A percentile compares a stretch with the other conserved stretches of the same genome.
phyloP scores from a whole-genome alignment of 257 asterid species.

The Solanum bulbocastanum region DNA sequence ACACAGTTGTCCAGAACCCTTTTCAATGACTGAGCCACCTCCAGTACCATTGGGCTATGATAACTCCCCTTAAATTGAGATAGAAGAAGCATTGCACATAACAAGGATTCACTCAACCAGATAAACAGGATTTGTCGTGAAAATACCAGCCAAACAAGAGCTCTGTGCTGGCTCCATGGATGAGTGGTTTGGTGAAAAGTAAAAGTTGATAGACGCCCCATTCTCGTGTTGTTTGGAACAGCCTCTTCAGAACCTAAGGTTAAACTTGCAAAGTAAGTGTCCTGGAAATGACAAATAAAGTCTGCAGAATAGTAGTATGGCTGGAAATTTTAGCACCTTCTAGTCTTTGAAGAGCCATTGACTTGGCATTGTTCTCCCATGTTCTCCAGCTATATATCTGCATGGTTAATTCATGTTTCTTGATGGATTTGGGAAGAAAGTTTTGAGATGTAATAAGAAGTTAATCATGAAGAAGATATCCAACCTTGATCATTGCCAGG shows the following conservation, averaged over 20 bases:
- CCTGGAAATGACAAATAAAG: neutral
- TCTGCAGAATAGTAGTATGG: conserved; percentile 5
- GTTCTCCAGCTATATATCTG: conserved; percentile 91
- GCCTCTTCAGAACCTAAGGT: conserved; percentile 33
- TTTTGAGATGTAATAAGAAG: neutral
- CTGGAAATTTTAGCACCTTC: conserved; percentile 28
- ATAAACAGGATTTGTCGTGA: neutral
- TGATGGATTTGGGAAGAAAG: neutral
- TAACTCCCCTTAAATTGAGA: neutral
- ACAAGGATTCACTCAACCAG: neutral
- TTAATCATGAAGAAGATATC: conserved; percentile 1
- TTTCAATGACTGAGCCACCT: neutral
- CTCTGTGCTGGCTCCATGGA: conserved; percentile 80
- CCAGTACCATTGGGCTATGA: neutral
- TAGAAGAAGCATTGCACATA: neutral
- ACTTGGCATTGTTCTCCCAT: conserved; percentile 84
- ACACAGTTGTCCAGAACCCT: neutral
- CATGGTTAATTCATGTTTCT: neutral
- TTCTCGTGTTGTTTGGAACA: conserved; percentile 20
- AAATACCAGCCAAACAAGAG: conserved; percentile 91
- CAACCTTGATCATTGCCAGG: conserved; percentile 82
- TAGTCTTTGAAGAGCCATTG: conserved; percentile 59
- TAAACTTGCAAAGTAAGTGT: neutral
- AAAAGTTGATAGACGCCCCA: conserved; percentile 63
- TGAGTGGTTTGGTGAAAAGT: conserved; percentile 64